phyloP scores from a whole-genome alignment of 2,329 filamentous ascomycete genomes.

The Phialocephala subalpina region DNA sequence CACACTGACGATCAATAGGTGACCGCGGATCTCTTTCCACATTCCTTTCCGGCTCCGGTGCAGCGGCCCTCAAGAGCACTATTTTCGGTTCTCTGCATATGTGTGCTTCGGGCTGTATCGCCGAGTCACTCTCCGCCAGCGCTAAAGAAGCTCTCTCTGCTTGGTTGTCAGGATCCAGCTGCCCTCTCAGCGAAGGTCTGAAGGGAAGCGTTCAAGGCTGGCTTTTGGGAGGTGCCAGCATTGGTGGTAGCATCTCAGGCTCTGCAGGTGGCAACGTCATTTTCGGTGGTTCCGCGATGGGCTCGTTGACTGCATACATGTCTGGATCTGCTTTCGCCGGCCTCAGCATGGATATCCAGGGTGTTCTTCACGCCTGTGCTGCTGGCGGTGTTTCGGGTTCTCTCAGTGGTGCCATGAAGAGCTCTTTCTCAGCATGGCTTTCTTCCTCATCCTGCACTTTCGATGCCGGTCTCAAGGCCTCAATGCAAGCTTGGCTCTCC shows the following conservation, averaged over 20 bases:
- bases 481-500: slow-evolving; percentile 3
- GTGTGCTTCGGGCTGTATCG: background rate
- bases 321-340: background rate
- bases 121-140: background rate
- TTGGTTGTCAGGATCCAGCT: background rate
- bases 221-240: background rate
- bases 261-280: background rate
- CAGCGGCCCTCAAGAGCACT: background rate
- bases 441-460: slow-evolving; percentile 6
- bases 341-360: slow-evolving; percentile 1
- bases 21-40: background rate
- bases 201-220: background rate
- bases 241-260: background rate
- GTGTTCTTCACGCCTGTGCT: background rate
- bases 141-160: background rate
- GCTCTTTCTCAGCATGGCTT: slow-evolving; percentile 13
- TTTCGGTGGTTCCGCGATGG: background rate
- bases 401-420: slow-evolving; percentile 7
- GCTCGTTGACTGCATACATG: background rate
- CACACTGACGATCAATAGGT: background rate
- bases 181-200: background rate
- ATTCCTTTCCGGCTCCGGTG: background rate
- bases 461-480: slow-evolving; percentile 6
- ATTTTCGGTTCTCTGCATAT: background rate
- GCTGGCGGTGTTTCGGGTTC: slow-evolving; percentile 12